Base-by-base conservation (phyloP, 2,329 filamentous ascomycete genomes). In the Aspergillus quadricinctus region DNA sequence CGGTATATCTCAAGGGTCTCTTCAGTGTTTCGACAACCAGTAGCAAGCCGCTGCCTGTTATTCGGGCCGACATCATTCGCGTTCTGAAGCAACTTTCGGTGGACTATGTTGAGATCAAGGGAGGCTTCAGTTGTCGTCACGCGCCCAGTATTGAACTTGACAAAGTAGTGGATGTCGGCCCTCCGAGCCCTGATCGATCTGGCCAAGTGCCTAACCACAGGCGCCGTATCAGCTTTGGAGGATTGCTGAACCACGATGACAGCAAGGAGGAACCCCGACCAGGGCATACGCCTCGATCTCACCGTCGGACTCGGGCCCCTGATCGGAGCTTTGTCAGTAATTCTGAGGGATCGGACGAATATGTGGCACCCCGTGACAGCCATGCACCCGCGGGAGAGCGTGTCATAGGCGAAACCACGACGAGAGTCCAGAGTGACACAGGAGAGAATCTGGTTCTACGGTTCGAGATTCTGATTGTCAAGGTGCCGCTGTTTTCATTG, bases 21-120 rank as follows among this genome's bases (percentile, higher is more conserved):
- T 97, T 99, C 77, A 97, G 93, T 67, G 94, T 97, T 53, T 95
- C 91, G 3, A 99, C 94, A 0, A 99, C 94, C 6, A 97, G 92
- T 56, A 94, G 88, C 69, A 96, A 95, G 70, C 90, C 93, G 1
- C 84, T 97, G 10, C 80, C 86, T 1, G 86, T 91, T 57, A 99
- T 99, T 60, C 86, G 93, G 41, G 80, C 86, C 6, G 94, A 99
- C 69, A 90, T 99, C 64, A 95, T 95, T 69, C 84, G 93, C 50
- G 94, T 97, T 2, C 77, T 99, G 52, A 88, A 87, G 63, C 88
- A 93, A 70, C 83, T 97, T 17, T 89, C 90, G 17, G 91, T 97
- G n/a, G 89, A 95, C 11, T 97, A 90, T 70, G 85, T 82, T 3
- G 93, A 97, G 74, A 96, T 97, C 71, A 90, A 89, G 72, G 93